Evolutionary conservation across 441 rosid genomes (phyloP), one percentile per base, ranked within the genome.

Genomic region (Pelargonium myrrhifolium): DNA sequence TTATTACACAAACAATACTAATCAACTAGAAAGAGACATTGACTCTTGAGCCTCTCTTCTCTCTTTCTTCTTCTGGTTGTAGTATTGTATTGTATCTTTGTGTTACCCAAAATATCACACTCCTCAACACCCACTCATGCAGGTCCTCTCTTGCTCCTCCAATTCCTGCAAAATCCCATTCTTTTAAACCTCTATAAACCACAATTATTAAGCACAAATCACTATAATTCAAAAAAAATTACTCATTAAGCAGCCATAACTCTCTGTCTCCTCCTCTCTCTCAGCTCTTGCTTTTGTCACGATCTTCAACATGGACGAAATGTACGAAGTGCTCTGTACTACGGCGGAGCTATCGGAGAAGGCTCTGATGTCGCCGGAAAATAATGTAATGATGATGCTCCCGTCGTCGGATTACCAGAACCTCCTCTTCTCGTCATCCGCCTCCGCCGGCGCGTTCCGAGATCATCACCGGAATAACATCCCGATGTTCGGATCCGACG

Each of bases 401-500:
- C 59, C 59, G 59, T 84, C 85, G 3, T 71, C 80, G 2, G 59
- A 53, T n/a, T 53, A 53, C 59, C 59, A 15, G 9, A 15, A 8
- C 22, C 9, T 17, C 22, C 21, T 17, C 10, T 53, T 17, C 22
- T 28, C 35, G 0, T 28, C 35, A 28, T 28, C 35, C 35, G 0
- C 74, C 55, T 39, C 70, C n/a, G n/a, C n/a, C n/a, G n/a, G n/a
- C 28, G 28, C 28, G 28, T 24, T 24, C 28, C 1, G 28, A 1
- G 28, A 24, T 24, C 28, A 24, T 24, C 28, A 2, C 28, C 28
- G 28, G 28, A 24, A 24, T 24, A 24, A 2, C 28, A 42, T 76
- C 61, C 85, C 86, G 22, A 78, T 81, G 62, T 83, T 82, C 67
- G 87, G 88, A 81, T 83, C 94, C 73, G 83, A 87, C 45, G 94